These are phyloP conservation scores for Lycium ferocissimum DNA, from an alignment of 257 asterid genomes.

Conservation along the genomic window DNA sequence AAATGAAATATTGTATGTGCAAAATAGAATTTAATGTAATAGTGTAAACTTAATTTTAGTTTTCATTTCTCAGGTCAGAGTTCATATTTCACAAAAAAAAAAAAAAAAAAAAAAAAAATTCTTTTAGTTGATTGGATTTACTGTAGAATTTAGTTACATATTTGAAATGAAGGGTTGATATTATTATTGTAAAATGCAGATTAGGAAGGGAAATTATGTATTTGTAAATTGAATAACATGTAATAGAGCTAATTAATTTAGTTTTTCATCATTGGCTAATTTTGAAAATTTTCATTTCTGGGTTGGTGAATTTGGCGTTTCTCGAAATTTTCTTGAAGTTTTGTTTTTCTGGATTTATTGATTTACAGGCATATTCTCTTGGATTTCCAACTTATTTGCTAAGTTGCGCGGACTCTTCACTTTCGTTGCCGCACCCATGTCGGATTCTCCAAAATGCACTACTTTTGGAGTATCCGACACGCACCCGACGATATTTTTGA, in stretches of 20 bases:
- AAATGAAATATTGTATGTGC: too few relatives aligned
- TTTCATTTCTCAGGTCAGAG: too few relatives aligned
- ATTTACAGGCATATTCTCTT: background rate
- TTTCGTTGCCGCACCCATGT: too few relatives aligned
- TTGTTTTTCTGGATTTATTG: background rate
- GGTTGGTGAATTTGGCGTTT: background rate
- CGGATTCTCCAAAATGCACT: too few relatives aligned
- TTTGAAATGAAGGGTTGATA: too few relatives aligned
- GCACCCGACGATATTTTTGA: too few relatives aligned
- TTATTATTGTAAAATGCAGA: background rate
- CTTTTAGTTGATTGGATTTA: background rate
- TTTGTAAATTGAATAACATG: background rate
- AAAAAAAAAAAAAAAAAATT: too few relatives aligned
- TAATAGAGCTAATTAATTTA: background rate
- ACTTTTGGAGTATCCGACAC: too few relatives aligned
- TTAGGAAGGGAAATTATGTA: background rate
- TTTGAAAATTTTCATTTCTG: background rate
- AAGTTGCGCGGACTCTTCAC: too few relatives aligned
- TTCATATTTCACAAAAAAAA: too few relatives aligned
- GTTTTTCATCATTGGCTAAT: background rate
- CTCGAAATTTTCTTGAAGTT: background rate
- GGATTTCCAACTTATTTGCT: background rate
- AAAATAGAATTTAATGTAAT: too few relatives aligned
- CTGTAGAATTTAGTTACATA: background rate
- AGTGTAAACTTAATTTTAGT: too few relatives aligned